These are phyloP conservation scores for Trichoderma reesei DNA, from an alignment of 495 filamentous ascomycete species.

Conservation along the genomic window DNA sequence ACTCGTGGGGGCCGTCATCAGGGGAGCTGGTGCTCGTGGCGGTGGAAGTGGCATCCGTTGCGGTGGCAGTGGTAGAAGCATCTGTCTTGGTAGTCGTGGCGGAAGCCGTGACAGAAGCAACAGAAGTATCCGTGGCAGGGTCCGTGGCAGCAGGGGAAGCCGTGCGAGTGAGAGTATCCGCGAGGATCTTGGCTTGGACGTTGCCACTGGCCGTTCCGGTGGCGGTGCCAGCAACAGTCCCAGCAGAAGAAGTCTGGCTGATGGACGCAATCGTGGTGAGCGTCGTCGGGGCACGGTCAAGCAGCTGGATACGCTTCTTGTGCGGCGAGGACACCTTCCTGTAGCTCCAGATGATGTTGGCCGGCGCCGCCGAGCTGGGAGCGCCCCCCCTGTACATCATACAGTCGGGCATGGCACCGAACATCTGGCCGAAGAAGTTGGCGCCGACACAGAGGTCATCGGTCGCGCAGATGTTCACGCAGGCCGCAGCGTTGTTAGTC, in stretches of 20 bases:
- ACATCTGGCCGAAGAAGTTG: background rate
- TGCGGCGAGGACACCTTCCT: too few relatives aligned
- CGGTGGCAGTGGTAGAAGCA: background rate
- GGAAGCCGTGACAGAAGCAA: background rate
- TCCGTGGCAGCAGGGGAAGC: background rate
- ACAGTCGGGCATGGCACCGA: too few relatives aligned
- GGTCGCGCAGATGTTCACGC: background rate
- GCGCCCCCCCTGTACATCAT: too few relatives aligned
- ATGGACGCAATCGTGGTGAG: too few relatives aligned
- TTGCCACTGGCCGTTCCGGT: too few relatives aligned
- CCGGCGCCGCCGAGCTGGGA: too few relatives aligned
- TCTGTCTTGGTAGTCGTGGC: background rate
- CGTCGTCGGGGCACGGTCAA: background rate
- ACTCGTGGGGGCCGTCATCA: background rate
- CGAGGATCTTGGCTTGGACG: background rate
- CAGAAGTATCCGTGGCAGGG: background rate
- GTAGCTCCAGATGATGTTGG: too few relatives aligned
- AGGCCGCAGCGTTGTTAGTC: background rate
- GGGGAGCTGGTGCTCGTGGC: background rate
- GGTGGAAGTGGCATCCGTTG: background rate
- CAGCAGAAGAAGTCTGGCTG: too few relatives aligned
- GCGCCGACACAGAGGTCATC: background rate
- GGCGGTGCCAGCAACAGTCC: too few relatives aligned
- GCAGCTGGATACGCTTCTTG: background rate
- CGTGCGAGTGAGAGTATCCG: background rate